Evolutionary conservation across 306 rosid species (phyloP).

Genomic region (Glycine latifolia): DNA sequence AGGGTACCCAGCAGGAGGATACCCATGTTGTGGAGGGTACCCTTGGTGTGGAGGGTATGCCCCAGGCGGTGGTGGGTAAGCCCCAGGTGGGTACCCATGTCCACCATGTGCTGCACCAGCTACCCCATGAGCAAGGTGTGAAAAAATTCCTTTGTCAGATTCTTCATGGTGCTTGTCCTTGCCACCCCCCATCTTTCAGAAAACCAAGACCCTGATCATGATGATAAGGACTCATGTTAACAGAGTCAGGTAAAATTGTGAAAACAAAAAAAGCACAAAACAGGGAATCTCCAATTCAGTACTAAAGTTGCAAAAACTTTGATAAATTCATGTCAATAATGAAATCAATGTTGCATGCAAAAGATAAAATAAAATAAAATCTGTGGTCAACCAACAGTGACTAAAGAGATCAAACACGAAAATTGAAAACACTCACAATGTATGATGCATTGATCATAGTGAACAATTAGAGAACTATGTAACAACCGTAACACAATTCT

Average conservation of each 20-base stretch:
- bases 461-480: not conserved
- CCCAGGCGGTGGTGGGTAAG: conserved; percentile 48
- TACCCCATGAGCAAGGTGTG: conserved; percentile 65
- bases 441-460: not conserved
- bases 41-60: conserved; percentile 42
- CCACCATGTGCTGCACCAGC: conserved; percentile 59
- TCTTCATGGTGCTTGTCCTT: conserved; percentile 71
- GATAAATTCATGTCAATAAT: not conserved
- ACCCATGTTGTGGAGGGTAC: conserved; percentile 16
- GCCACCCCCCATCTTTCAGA: conserved; percentile 84
- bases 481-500: not conserved
- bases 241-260: not conserved
- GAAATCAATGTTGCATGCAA: too few species aligned
- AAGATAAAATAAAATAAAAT: not conserved
- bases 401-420: not conserved
- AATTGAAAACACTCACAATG: conserved; percentile 1
- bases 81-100: conserved; percentile 62
- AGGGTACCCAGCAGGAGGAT: conserved; percentile 47
- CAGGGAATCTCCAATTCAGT: not conserved
- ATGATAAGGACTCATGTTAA: not conserved
- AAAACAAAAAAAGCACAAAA: not conserved
- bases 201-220: conserved; percentile 37
- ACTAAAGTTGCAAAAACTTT: conserved; percentile 18
- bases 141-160: conserved; percentile 76
- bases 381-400: not conserved